Conservation (phyloP, 345 rosid genomes). For the Hibiscus trionum region DNA sequence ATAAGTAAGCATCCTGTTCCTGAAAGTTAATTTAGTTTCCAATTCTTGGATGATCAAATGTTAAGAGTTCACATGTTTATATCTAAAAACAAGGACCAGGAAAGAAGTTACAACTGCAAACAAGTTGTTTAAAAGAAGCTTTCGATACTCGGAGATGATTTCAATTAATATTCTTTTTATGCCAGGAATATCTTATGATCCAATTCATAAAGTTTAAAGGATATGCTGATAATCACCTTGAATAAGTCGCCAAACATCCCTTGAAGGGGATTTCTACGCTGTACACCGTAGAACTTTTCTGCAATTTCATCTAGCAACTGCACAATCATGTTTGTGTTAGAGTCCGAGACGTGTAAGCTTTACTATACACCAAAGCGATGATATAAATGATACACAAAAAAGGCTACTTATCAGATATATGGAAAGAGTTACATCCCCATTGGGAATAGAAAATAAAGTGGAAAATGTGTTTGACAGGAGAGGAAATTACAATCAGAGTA, state of each 20-base stretch:
- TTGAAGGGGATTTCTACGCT: slow-evolving; percentile 75
- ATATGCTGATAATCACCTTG: background rate
- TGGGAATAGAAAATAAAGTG: background rate
- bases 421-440: no score
- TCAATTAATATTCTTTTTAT: background rate
- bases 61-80: background rate
- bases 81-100: background rate
- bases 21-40: background rate
- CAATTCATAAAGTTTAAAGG: background rate
- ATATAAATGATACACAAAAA: background rate
- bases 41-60: background rate
- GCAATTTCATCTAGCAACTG: slow-evolving; percentile 84
- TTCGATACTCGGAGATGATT: slow-evolving; percentile 23
- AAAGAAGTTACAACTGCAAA: background rate
- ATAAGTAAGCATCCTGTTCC: background rate
- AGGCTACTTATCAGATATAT: background rate
- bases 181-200: no score
- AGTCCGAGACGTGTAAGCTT: background rate
- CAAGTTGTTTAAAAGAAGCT: background rate
- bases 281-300: slow-evolving; percentile 74
- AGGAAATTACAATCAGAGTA: background rate
- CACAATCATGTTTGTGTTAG: background rate
- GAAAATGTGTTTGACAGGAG: background rate
- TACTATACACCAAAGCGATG: no score
- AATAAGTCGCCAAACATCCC: slow-evolving; percentile 87